Base-by-base conservation (phyloP, 2,329 filamentous ascomycete genomes). In the Aaosphaeria pasadenensis region DNA sequence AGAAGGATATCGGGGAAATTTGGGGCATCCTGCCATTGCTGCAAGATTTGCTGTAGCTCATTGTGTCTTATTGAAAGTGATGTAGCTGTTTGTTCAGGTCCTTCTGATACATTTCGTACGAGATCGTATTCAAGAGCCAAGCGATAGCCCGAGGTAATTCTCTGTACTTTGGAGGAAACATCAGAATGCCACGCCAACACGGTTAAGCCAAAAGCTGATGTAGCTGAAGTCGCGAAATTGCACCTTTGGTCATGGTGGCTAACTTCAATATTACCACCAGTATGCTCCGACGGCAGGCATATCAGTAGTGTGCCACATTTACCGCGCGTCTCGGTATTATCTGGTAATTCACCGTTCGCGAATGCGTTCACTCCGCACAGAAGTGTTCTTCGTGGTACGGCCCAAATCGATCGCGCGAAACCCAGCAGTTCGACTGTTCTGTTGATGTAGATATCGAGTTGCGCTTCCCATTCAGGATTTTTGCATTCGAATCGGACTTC, bases 121-220 rank as follows among this genome's bases (percentile, higher is more conserved):
- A 83, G 70, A 54, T 82, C 81, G 62, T 80, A 84, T 0, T 74
- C 78, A 7, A 83, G 53, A 7, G 79, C 77, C 46, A 76, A 71
- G 3, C 77, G 75, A 54, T 76, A 73, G 3, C 80, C 79, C 0
- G 70, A 72, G 0, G 53, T 69, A 2, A 82, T 69, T 1, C 73
- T 71, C 11, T 72, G 35, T 32, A 59, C 68, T 57, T 82, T 73
- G 53, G 82, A 77, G 1, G 65, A 67, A 0, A 82, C 77, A 47
- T 82, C 77, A 0, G 77, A 74, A 57, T 79, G 82, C 80, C 74
- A 76, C 28, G 50, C 46, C n/a, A 50, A 32, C 6, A 42, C 42
- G 1, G 50, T 43, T 13, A 56, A 31, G 17, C 50, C 44, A 11
- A 51, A 24, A 61, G 47, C 54, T 46, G 72, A 67, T 42, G 31